Conservation (phyloP, 495 filamentous ascomycete species). For the Staphylotrichum tortipilum region DNA sequence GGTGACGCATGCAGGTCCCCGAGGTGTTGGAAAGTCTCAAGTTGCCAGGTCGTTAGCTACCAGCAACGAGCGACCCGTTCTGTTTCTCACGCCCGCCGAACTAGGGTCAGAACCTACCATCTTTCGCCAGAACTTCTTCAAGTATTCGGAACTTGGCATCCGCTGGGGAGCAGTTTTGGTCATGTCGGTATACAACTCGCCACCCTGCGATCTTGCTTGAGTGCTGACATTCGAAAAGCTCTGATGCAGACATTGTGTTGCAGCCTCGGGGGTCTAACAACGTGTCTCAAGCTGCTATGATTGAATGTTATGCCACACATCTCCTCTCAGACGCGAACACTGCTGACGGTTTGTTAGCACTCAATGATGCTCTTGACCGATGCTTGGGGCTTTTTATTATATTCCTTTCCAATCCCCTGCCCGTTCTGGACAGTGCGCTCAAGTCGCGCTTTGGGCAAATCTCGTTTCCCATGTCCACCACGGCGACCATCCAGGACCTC, state of each 20-base stretch:
- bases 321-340: too few species aligned
- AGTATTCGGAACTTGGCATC: not conserved
- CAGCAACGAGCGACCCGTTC: not conserved
- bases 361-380: too few species aligned
- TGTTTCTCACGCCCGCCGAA: not conserved
- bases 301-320: not conserved
- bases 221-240: not conserved
- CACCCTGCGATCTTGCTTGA: not conserved
- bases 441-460: not conserved
- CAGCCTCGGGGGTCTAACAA: not conserved
- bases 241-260: not conserved
- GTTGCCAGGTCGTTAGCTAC: not conserved
- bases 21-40: not conserved
- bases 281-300: not conserved
- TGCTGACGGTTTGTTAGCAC: too few species aligned
- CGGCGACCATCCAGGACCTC: not conserved
- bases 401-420: not conserved
- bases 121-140: not conserved
- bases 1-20: not conserved
- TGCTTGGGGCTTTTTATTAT: too few species aligned
- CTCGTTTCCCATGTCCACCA: not conserved
- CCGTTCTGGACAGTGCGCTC: not conserved
- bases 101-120: not conserved
- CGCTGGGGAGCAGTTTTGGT: not conserved
- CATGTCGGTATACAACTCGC: not conserved